A percentile compares a stretch with the other conserved stretches of the same genome.
Conservation (phyloP, 495 filamentous ascomycete species). For the Tricharina praecox region DNA sequence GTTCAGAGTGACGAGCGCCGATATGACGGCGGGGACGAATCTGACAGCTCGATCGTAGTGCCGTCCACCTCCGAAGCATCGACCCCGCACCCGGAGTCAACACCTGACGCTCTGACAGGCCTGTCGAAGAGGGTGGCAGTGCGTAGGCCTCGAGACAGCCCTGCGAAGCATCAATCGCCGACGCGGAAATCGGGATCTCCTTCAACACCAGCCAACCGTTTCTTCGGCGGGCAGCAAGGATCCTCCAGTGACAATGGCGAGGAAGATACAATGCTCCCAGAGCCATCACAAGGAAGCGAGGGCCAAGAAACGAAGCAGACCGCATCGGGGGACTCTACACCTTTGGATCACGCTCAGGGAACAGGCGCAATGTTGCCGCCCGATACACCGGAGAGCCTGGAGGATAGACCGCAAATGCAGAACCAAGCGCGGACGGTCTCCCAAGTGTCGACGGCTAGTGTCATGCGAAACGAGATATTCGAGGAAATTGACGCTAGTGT, state of each 20-base stretch:
- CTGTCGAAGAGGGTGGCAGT: background rate
- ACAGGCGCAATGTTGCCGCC: background rate
- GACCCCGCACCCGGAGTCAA: background rate
- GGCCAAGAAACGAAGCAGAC: no score
- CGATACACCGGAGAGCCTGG: background rate
- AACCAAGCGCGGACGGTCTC: background rate
- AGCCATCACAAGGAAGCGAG: background rate
- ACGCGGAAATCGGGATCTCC: background rate
- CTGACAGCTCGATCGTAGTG: no score
- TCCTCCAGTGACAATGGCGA: background rate
- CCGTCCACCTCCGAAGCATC: no score
- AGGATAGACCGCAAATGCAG: background rate
- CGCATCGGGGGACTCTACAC: no score
- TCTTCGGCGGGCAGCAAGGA: background rate
- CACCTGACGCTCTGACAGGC: background rate
- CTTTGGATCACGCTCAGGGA: no score
- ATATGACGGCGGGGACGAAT: no score
- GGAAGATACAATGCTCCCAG: background rate
- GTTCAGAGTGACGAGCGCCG: no score
- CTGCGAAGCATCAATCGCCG: background rate
- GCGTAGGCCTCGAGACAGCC: background rate
- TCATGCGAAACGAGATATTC: background rate
- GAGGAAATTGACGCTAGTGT: background rate
- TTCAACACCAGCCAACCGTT: background rate
- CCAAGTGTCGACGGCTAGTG: background rate